Evolutionary conservation across 2,329 filamentous ascomycete genomes (phyloP).

Genomic region (Talaromyces sp.): DNA sequence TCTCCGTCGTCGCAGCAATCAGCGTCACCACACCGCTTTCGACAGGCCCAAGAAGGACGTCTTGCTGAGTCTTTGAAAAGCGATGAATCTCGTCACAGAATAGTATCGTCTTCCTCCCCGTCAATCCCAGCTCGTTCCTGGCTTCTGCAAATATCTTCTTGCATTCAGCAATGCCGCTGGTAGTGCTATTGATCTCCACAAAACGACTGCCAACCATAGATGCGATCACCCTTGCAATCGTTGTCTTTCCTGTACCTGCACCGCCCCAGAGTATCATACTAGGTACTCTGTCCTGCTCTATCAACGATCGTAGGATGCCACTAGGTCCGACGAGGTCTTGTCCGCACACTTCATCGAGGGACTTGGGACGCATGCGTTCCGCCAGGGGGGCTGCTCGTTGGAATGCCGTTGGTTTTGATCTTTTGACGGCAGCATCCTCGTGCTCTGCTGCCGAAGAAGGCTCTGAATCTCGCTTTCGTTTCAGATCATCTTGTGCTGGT

Average conservation of each 20-base stretch:
- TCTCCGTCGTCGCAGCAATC: constrained; percentile 94
- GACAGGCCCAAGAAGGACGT: constrained; percentile 88
- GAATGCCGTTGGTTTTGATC: constrained; percentile 60
- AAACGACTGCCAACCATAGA: constrained; percentile 78
- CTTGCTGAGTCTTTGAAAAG: constrained; percentile 88
- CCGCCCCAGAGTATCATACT: constrained; percentile 85
- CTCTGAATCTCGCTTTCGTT: constrained; percentile 24
- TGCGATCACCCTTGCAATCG: constrained; percentile 87
- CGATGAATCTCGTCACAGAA: constrained; percentile 97
- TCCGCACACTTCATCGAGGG: constrained; percentile 80
- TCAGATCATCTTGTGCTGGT: constrained; percentile 24
- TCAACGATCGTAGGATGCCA: constrained; percentile 81
- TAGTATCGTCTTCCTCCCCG: constrained; percentile 86
- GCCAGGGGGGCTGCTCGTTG: constrained; percentile 77
- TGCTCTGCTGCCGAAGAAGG: constrained; percentile 25
- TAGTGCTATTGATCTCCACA: constrained; percentile 93
- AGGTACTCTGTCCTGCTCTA: constrained; percentile 79
- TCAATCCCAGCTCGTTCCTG: constrained; percentile 71
- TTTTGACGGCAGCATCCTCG: constrained; percentile 53
- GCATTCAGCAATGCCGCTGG: constrained; percentile 79
- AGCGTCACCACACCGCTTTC: constrained; percentile 86
- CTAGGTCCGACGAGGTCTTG: constrained; percentile 83
- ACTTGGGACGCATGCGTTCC: constrained; percentile 85
- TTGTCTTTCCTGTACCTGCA: constrained; percentile 50
- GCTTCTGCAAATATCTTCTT: constrained; percentile 90